A percentile compares a stretch with the other conserved stretches of the same genome.
Conservation (phyloP, 441 rosid species). For the Francoa sonchifolia region DNA sequence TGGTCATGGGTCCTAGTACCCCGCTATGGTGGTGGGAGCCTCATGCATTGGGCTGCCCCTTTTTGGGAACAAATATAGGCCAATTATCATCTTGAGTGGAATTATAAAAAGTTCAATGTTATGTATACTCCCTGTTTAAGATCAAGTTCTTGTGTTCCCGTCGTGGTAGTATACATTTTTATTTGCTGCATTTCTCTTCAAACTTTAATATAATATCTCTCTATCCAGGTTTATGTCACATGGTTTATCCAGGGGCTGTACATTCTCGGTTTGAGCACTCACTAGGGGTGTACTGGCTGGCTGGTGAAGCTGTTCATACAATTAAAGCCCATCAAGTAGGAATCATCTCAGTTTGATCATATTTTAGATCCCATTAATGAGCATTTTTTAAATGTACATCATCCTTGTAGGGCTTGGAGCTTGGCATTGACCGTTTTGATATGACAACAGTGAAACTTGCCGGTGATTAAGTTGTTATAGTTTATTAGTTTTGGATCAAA, state of each 20-base stretch:
- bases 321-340: slow-evolving; percentile 42
- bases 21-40: no score
- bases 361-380: slow-evolving; percentile 4
- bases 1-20: no score
- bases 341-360: slow-evolving; percentile 7
- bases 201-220: no score
- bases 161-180: no score
- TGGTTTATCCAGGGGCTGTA: slow-evolving; percentile 71
- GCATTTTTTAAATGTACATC: slow-evolving; percentile 8
- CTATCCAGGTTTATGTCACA: slow-evolving; percentile 36
- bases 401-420: slow-evolving; percentile 40
- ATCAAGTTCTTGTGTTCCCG: no score
- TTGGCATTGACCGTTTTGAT: slow-evolving; percentile 35
- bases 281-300: slow-evolving; percentile 54
- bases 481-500: not conserved
- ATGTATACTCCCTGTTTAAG: no score
- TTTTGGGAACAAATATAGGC: no score
- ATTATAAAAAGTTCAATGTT: no score
- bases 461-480: slow-evolving; percentile 22
- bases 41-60: no score
- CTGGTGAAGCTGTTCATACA: slow-evolving; percentile 38
- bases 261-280: slow-evolving; percentile 77
- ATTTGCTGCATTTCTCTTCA: no score
- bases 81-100: no score
- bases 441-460: slow-evolving; percentile 55